Evolutionary conservation across 2,329 filamentous ascomycete species (phyloP).

Genomic region (Hypoxylon sp.): DNA sequence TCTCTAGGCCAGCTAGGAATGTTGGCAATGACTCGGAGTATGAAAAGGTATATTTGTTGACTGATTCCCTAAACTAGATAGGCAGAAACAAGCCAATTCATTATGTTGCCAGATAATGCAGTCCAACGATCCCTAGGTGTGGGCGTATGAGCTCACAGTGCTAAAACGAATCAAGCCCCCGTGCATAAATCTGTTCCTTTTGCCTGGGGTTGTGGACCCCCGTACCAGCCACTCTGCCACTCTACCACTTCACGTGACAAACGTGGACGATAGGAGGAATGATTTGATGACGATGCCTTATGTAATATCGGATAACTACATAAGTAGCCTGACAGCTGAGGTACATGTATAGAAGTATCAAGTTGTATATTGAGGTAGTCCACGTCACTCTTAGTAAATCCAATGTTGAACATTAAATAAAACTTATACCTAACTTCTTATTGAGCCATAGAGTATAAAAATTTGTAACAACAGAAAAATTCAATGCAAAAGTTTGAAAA

Average conservation of each 20-base stretch:
- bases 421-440: no score
- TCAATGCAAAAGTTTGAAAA: neutral
- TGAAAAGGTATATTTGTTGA: constrained; percentile 28
- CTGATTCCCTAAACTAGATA: constrained; percentile 25
- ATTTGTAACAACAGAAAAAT: neutral
- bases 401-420: no score
- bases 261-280: constrained; percentile 10
- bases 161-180: constrained; percentile 41
- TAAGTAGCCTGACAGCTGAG: neutral
- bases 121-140: constrained; percentile 37
- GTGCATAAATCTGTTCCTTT: constrained; percentile 42
- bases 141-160: constrained; percentile 43
- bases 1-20: constrained; percentile 55
- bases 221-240: constrained; percentile 13
- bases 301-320: constrained; percentile 1
- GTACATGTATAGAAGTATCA: neutral
- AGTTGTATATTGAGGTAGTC: neutral
- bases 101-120: constrained; percentile 48
- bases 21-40: constrained; percentile 30
- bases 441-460: neutral
- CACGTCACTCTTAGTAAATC: no score
- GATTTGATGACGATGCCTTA: constrained; percentile 21
- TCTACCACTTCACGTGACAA: constrained; percentile 32
- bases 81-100: constrained; percentile 35
- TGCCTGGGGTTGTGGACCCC: constrained; percentile 1